These are phyloP conservation scores for Coemansia biformis DNA, from an alignment of 192 early-diverging fungal species.

Conservation along the genomic window DNA sequence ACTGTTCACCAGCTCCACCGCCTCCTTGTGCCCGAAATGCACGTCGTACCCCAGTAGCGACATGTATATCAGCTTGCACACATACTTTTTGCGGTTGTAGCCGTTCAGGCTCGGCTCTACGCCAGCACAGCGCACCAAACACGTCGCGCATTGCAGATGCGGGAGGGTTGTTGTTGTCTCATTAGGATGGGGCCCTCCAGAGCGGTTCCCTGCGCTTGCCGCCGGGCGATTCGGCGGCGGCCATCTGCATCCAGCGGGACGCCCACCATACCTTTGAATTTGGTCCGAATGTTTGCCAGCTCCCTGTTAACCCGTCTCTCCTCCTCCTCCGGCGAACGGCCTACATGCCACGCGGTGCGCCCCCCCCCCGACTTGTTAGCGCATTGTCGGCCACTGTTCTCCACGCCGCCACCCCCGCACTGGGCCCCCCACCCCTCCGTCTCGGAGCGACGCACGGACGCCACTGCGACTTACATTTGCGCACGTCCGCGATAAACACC, in stretches of 20 bases:
- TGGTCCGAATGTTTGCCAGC: constrained; percentile 96
- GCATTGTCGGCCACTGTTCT: too few relatives aligned
- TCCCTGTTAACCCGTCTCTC: constrained; percentile 99
- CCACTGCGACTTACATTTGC: constrained; percentile 75
- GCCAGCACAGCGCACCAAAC: too few relatives aligned
- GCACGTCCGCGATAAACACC: constrained; percentile 95
- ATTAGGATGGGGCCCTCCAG: too few relatives aligned
- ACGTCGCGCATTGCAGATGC: constrained; percentile 33
- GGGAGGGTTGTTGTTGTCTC: not conserved
- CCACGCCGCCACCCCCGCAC: too few relatives aligned
- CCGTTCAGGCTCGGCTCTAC: constrained; percentile 81
- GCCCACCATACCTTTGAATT: constrained; percentile 71
- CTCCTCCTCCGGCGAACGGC: constrained; percentile 92
- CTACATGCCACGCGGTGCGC: too few relatives aligned
- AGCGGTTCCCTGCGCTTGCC: too few relatives aligned
- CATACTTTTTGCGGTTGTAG: constrained; percentile 99
- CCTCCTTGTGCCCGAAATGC: constrained; percentile 97
- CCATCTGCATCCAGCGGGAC: too few relatives aligned
- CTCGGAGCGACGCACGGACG: not conserved
- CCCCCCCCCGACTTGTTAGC: too few relatives aligned
- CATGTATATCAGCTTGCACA: constrained; percentile 99
- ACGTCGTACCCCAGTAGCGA: constrained; percentile 98
- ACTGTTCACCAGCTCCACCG: constrained; percentile 86
- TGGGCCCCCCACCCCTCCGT: not conserved
- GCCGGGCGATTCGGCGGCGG: too few relatives aligned